Base-by-base conservation (phyloP, 441 rosid genomes). In the Pelargonium citronellum region DNA sequence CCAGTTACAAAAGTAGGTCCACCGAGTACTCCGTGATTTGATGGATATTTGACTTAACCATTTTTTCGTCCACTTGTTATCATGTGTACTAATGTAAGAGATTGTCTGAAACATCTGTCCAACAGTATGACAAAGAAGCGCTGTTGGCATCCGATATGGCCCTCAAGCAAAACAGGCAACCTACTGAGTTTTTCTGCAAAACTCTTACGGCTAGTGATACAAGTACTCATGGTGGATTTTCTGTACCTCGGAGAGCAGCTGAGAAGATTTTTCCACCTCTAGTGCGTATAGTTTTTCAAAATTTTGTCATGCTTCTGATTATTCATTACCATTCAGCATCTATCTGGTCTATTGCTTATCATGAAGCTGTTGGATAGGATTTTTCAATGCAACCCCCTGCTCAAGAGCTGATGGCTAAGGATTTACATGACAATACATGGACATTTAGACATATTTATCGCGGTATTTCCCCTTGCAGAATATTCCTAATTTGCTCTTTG, bases 211-310 rank as follows among this genome's bases (percentile, higher is more conserved):
- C 61, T 55, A 55, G 61, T 11, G 58, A 51, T n/a, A 95, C 98
- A 2, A 95, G 98, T 79, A 90, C 99, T 67, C 98, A 95, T 75
- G 98, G 99, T 73, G 98, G 98, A 66, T 95, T 95, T 75, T 89
- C 97, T 69, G 99, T 95, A 64, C 99, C 98, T 5, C 91, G 98
- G 2, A 88, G 97, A 62, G 95, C 99, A 16, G 99, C 98, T 51
- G 99, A 95, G 79, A 92, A 92, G 75, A 90, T 87, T 55, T 95
- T 95, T 77, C 99, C 99, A 53, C 71, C 88, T 78, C 91, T 95
- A 74, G 99, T 95, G 73, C 79, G 89, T 62, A 30, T 3, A 19
- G 2, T 63, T 60, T 69, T n/a, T 49, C 34, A 67, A 15, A 77
- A 60, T 10, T 16, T 64, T 12, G 70, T 3, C 47, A 64, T 43